phyloP scores from a whole-genome alignment of 2,329 filamentous ascomycete species.

The Exserohilum turcica region DNA sequence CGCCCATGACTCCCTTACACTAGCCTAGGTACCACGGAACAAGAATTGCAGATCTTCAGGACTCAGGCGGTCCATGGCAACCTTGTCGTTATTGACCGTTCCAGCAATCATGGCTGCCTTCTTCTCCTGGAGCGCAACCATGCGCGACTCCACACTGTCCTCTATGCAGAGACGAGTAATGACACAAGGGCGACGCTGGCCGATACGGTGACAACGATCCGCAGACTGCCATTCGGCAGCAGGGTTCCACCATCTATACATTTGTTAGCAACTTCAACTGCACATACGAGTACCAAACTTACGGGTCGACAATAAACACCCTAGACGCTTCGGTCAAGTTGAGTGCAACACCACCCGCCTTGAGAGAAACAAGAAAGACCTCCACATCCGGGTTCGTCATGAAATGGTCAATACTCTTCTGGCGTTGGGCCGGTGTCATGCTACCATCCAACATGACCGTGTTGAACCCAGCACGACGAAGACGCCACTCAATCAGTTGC shows the following conservation, averaged over 20 bases:
- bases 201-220: slow-evolving; percentile 84
- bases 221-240: slow-evolving; percentile 99
- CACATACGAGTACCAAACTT: slow-evolving; percentile 52
- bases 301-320: slow-evolving; percentile 96
- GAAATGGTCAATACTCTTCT: slow-evolving; percentile 93
- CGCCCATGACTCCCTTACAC: not conserved
- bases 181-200: slow-evolving; percentile 89
- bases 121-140: slow-evolving; percentile 96
- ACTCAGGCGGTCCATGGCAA: slow-evolving; percentile 88
- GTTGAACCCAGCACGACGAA: slow-evolving; percentile 94
- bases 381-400: slow-evolving; percentile 95
- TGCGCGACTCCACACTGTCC: slow-evolving; percentile 93
- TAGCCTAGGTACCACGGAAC: slow-evolving; percentile 78
- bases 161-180: slow-evolving; percentile 96
- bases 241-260: slow-evolving; percentile 92
- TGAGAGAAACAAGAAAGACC: slow-evolving; percentile 93
- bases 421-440: slow-evolving; percentile 93
- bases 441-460: slow-evolving; percentile 98
- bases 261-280: slow-evolving; percentile 30
- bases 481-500: slow-evolving; percentile 94
- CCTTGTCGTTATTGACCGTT: slow-evolving; percentile 91
- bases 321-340: slow-evolving; percentile 94
- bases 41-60: slow-evolving; percentile 95
- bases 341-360: slow-evolving; percentile 92
- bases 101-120: slow-evolving; percentile 98